Percentiles rank a stretch among this genome's conserved stretches.
Conservation (phyloP, 129 eudicot genomes). For the Escallonia rubra region DNA sequence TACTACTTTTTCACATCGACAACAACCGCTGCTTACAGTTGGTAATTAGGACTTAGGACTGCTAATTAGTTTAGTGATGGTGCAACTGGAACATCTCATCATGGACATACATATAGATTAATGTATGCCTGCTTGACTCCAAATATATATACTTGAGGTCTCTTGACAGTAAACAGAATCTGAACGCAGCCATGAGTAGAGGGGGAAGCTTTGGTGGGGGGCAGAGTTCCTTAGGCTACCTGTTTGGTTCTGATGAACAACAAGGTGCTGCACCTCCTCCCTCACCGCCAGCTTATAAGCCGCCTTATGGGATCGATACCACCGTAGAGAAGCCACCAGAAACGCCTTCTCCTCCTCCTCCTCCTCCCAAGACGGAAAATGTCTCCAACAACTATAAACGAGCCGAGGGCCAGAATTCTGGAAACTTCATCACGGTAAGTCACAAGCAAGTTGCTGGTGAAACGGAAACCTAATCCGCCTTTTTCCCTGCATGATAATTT, state of each 20-base stretch:
- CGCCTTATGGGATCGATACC: conserved; percentile 57
- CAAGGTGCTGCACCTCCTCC: conserved; percentile 18
- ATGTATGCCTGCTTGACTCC: neutral
- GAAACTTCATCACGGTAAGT: conserved; percentile 42
- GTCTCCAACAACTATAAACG: conserved; percentile 23
- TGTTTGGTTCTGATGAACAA: conserved; percentile 40
- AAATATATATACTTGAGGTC: neutral
- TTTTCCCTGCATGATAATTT: too few relatives aligned
- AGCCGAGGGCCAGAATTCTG: conserved; percentile 33
- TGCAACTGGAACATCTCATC: neutral
- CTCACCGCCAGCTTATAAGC: conserved; percentile 18
- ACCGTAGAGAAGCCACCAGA: conserved; percentile 13
- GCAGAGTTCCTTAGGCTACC: conserved; percentile 56
- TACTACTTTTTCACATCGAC: neutral
- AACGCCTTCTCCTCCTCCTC: conserved; percentile 8
- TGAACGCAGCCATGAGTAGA: conserved; percentile 23
- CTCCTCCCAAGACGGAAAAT: conserved; percentile 19
- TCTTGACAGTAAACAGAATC: neutral
- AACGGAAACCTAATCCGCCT: too few relatives aligned
- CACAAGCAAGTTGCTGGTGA: too few relatives aligned
- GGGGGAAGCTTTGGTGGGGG: conserved; percentile 59
- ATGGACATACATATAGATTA: neutral
- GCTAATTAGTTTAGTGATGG: neutral
- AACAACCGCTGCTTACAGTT: neutral
- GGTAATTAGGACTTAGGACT: neutral